Base-by-base conservation (phyloP, 768 basidiomycete genomes). In the Serpula lacrymans region DNA sequence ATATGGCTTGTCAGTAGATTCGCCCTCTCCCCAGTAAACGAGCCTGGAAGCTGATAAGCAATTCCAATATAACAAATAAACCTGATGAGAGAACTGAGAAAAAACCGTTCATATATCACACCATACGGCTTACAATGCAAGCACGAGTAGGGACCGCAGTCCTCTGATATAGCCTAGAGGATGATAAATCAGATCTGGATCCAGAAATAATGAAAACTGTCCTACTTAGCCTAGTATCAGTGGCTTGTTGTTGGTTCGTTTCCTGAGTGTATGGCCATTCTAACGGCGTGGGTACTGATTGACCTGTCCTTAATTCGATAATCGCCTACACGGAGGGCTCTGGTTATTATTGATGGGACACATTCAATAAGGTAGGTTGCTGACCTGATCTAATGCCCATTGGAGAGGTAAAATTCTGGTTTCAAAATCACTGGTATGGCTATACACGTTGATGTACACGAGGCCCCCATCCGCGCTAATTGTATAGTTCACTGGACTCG, bases 21-120 rank as follows among this genome's bases (percentile, higher is more conserved):
- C 0, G 86, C 80, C 29, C 85, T 70, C 57, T 90, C 88, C 5
- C 69, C 71, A 10, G 80, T 67, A 31, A 84, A 75, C 6, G 81
- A 71, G 3, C 86, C 88, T 10, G 87, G 82, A 2, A 88, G 72
- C 47, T 90, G 88, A 53, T 89, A 89, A 0, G 80, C 70, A 31
- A 89, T 82, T 17, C 86, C 86, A 24, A 86, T 62, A 57, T 77
- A 89, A 40, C 75, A 74, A 11, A 88, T 62, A 51, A 87, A 88
- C 20, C 82, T 84, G 37, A 1, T 38, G 30, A 34, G 17, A 37
- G 18, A 2, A 29, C n/a, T 14, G 31, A 6, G 33, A 27, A 3
- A 35, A 14, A 10, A 33, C 9, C 12, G 16, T 28, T 53, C 14
- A 47, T 24, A 20, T 11, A 20, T 6, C 10, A 42, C 10, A 14